Base-by-base conservation (phyloP, 164 flowering plant genomes). In the Protea cynaroides region DNA sequence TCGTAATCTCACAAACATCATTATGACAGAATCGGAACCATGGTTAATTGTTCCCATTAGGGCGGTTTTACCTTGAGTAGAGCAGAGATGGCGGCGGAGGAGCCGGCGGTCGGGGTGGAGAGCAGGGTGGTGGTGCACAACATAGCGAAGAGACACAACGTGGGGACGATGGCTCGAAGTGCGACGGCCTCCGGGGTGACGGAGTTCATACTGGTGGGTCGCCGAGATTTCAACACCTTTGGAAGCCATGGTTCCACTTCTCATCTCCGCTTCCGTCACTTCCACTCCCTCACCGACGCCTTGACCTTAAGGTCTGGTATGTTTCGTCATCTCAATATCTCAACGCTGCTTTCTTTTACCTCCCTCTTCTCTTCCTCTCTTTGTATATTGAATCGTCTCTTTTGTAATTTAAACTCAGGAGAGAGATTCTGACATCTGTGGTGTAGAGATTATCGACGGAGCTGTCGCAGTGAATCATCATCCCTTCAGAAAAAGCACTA, bases 201-300 rank as follows among this genome's bases (percentile, higher is more conserved):
- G 21, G 97, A 92, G 74, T 57, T 95, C 37, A 86, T 92, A 8
- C 78, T 95, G 0, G 97, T 95, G 13, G 99, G 99, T 24, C 86
- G 97, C 23, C 71, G 97, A 19, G 99, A 92, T 68, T 95, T 92
- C 86, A 95, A 95, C 80, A 75, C 97, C 60, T 95, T 95, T 62
- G 99, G 97, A 6, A 88, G 97, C 77, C 99, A 95, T 38, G 99
- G 99, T 36, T 86, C 99, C 75, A 76, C 92, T 51, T 81, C 96
- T 43, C 92, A 92, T 77, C 52, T 92, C 59, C 79, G 78, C 25
- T 95, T 92, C 78, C 94, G 97, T 65, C 99, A 95, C 67, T 95
- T 95, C 71, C 82, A 85, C 74, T 86, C 97, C 18, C 92, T 95
- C 67, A 37, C 56, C 60, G 93, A 87, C 12, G 96, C 22, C 38